A percentile compares a stretch with the other conserved stretches of the same genome.
phyloP scores from a whole-genome alignment of 164 flowering plant genomes.

The Aristolochia contorta region DNA sequence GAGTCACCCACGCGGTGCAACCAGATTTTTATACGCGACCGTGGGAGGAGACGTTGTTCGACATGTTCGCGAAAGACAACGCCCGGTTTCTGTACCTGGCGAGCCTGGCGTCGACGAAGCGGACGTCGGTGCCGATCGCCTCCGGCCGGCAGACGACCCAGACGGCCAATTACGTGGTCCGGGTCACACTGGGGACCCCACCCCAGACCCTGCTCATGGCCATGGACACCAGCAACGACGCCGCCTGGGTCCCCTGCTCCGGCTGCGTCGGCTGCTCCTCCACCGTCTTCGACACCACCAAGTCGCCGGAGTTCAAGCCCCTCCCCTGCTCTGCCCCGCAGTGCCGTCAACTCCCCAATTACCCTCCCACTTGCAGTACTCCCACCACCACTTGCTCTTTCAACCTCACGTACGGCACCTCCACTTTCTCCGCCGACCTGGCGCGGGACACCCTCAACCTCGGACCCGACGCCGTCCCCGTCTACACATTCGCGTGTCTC shows the following conservation, averaged over 20 bases:
- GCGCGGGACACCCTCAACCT: slow-evolving; percentile 57
- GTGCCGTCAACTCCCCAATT: slow-evolving; percentile 62
- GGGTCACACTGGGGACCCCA: slow-evolving; percentile 68
- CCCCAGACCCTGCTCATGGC: slow-evolving; percentile 69
- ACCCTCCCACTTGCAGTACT: slow-evolving; percentile 46
- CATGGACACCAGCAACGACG: slow-evolving; percentile 80
- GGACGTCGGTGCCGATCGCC: slow-evolving; percentile 61
- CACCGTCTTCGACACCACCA: slow-evolving; percentile 27
- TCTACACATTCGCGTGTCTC: slow-evolving; percentile 78
- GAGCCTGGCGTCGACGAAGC: slow-evolving; percentile 36
- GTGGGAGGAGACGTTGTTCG: slow-evolving; percentile 36
- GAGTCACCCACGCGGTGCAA: background rate
- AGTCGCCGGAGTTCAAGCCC: slow-evolving; percentile 48
- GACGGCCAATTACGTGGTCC: slow-evolving; percentile 68
- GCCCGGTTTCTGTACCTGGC: slow-evolving; percentile 32
- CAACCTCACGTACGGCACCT: slow-evolving; percentile 72
- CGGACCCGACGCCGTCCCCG: slow-evolving; percentile 45
- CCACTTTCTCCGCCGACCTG: slow-evolving; percentile 50
- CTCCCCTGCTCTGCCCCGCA: slow-evolving; percentile 48
- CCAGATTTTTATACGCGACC: slow-evolving; percentile 25
- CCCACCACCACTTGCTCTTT: slow-evolving; percentile 30
- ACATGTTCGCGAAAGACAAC: slow-evolving; percentile 29
- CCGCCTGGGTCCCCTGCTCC: slow-evolving; percentile 79
- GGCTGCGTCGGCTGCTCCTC: slow-evolving; percentile 81
- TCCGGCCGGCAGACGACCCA: slow-evolving; percentile 58